phyloP scores from a whole-genome alignment of 192 early-diverging fungal genomes.

The Kickxella alabastrina region DNA sequence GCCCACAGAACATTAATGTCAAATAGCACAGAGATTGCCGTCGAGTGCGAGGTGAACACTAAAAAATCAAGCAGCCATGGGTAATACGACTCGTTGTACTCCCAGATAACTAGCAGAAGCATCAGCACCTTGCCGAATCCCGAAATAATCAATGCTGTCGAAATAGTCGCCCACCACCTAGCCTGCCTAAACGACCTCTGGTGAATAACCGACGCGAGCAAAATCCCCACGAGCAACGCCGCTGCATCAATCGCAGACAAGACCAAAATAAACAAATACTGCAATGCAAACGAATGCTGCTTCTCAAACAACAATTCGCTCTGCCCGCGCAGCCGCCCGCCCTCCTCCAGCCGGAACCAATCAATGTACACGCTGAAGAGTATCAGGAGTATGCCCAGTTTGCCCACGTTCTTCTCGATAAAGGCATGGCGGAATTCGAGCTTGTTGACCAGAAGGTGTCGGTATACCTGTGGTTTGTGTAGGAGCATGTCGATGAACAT shows the following conservation, averaged over 20 bases:
- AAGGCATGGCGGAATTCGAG: conserved; percentile 52
- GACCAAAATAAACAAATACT: conserved; percentile 74
- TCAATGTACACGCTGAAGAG: conserved; percentile 92
- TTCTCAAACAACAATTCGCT: conserved; percentile 60
- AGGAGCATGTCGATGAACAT: conserved; percentile 91
- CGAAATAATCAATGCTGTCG: conserved; percentile 73
- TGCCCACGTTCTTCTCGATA: conserved; percentile 62
- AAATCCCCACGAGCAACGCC: conserved; percentile 23
- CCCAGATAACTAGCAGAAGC: conserved; percentile 89
- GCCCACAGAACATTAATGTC: conserved; percentile 38
- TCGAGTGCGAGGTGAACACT: conserved; percentile 70
- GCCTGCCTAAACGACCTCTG: conserved; percentile 23
- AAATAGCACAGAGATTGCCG: conserved; percentile 57
- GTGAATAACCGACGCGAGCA: conserved; percentile 32
- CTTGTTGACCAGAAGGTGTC: conserved; percentile 82
- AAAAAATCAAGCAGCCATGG: conserved; percentile 77
- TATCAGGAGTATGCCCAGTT: conserved; percentile 74
- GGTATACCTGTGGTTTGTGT: conserved; percentile 80
- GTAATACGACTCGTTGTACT: conserved; percentile 77
- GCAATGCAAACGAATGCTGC: conserved; percentile 57
- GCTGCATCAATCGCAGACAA: conserved; percentile 58
- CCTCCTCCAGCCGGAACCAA: conserved; percentile 84
- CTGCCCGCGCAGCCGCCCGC: conserved; percentile 45
- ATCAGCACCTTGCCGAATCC: conserved; percentile 83
- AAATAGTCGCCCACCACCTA: conserved; percentile 31